Conservation (phyloP, 2,329 filamentous ascomycete species). For the Cercospora sp. region DNA sequence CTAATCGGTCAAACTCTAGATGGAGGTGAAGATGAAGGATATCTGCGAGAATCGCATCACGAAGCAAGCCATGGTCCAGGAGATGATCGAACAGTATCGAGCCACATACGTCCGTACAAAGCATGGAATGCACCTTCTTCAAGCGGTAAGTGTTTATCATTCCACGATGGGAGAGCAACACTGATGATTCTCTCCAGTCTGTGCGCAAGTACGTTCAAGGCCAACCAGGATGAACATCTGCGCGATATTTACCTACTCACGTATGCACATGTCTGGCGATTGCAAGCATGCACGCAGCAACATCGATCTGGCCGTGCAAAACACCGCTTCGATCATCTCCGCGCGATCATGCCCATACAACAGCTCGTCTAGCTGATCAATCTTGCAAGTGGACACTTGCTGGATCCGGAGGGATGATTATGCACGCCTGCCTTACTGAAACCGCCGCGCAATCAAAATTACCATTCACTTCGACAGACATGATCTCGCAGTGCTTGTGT, state of each 20-base stretch:
- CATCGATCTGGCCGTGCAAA: not conserved
- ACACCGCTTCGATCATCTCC: not conserved
- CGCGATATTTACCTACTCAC: not conserved
- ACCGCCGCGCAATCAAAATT: not conserved
- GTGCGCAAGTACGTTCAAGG: constrained; percentile 14
- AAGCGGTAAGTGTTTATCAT: constrained; percentile 46
- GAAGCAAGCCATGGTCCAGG: constrained; percentile 71
- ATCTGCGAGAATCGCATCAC: constrained; percentile 87
- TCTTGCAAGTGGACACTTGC: not conserved
- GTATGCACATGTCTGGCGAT: not conserved
- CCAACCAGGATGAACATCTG: not conserved
- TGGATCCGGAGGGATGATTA: too few species aligned
- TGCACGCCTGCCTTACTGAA: not conserved
- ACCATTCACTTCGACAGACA: not conserved
- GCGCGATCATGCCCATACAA: not conserved
- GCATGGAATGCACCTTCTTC: constrained; percentile 67
- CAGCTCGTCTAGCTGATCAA: not conserved
- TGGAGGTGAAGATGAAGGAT: constrained; percentile 95
- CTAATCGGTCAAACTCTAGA: constrained; percentile 47
- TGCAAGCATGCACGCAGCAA: not conserved
- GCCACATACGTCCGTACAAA: constrained; percentile 81
- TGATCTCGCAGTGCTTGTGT: not conserved
- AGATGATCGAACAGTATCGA: constrained; percentile 84
- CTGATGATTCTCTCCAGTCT: constrained; percentile 13
- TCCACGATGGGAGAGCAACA: constrained; percentile 6